A percentile compares a stretch with the other conserved stretches of the same genome.
phyloP scores from a whole-genome alignment of 2,329 filamentous ascomycete species.

The Xylaria polymorpha region DNA sequence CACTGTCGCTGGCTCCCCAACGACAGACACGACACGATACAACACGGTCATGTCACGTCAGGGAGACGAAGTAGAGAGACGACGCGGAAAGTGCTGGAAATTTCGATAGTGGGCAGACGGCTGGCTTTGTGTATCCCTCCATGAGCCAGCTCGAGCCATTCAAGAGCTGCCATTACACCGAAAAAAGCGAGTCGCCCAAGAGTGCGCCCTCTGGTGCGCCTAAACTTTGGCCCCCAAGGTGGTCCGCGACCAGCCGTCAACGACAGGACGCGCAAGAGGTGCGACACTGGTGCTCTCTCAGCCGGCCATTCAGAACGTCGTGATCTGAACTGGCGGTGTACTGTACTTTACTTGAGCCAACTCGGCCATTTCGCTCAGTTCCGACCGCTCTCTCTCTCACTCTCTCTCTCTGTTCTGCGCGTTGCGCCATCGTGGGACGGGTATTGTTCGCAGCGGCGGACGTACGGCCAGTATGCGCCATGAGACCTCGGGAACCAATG shows the following conservation, averaged over 20 bases:
- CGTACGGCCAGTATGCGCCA: conserved; percentile 27
- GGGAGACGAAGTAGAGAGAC: conserved; percentile 14
- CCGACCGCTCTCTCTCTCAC: not conserved
- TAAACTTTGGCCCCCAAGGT: conserved; percentile 38
- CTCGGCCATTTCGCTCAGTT: conserved; percentile 25
- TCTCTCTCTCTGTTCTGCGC: conserved; percentile 14
- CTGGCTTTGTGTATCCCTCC: conserved; percentile 47
- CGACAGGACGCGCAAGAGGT: conserved; percentile 22
- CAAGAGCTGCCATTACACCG: conserved; percentile 45
- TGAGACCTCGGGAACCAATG: conserved; percentile 30
- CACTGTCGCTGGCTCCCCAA: conserved; percentile 2
- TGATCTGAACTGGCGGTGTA: conserved; percentile 36
- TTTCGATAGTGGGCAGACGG: conserved; percentile 39
- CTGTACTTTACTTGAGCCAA: not conserved
- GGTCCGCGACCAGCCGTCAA: conserved; percentile 29
- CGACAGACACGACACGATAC: not conserved
- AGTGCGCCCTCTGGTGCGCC: conserved; percentile 33
- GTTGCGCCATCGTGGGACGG: conserved; percentile 41
- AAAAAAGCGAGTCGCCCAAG: conserved; percentile 38
- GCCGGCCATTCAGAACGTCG: conserved; percentile 30
- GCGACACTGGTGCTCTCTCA: conserved; percentile 12
- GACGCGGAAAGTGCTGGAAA: conserved; percentile 32
- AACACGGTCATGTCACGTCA: too few species aligned
- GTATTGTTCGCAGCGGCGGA: conserved; percentile 38
- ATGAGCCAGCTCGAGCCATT: conserved; percentile 37